Evolutionary conservation across 1,139 yeast species (phyloP), one percentile per base, ranked within the genome.

Genomic region (Citeromyces hawaiiensis): DNA sequence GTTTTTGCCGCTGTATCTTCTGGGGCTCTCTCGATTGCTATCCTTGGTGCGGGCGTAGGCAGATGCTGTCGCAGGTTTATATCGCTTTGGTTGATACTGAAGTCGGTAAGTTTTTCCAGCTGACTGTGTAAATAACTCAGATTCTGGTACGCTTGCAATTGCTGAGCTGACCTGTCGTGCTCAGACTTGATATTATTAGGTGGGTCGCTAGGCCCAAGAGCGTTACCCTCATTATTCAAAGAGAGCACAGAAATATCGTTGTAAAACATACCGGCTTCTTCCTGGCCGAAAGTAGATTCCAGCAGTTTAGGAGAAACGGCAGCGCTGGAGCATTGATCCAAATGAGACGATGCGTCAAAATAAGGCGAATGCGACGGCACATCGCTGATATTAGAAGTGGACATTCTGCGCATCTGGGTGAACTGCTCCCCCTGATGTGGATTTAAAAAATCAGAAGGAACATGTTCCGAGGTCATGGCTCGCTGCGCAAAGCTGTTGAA

Each of bases 1-100:
- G 56, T 53, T n/a, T 42, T 42, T 8, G 51, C 49, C 2, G 56
- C 57, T 7, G 47, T 44, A 9, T 40, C 46, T 16, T 47, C 52
- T 5, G 55, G 50, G 21, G 51, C 42, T 27, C 45, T 45, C n/a
- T 45, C 44, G 2, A 50, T 45, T 25, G 41, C 45, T 21, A 47
- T 50, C 1, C 47, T 41, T 2, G 45, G 39, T 7, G 49, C 41
- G 11, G 36, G 36, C 13, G 23, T 21, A 2, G 10, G 31, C 5
- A 14, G 37, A 19, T 38, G 36, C 13, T 27, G 19, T 7, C 15
- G 19, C 21, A 14, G 34, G 14, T 25, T 32, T n/a, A 15, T 11
- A 19, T 36, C 31, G 15, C 18, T 15, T 2, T 36, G 29, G 5
- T 32, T 33, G 11, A 38, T 10, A 11, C 23, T 38, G 10, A 19